These are phyloP conservation scores for Aspergillus thermomutatus DNA, from an alignment of 2,329 filamentous ascomycete species.

Conservation along the genomic window DNA sequence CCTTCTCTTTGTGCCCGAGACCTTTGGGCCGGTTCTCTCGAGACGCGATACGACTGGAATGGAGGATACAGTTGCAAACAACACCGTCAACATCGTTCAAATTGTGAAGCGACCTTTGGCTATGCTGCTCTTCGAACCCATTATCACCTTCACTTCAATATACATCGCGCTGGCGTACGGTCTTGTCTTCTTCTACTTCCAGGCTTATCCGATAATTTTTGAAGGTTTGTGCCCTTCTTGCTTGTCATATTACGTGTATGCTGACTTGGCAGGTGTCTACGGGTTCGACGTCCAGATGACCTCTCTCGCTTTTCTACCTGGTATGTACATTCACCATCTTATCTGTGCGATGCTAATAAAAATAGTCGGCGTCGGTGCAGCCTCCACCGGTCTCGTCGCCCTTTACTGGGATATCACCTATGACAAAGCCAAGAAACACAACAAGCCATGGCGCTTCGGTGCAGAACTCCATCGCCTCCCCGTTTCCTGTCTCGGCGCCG, in stretches of 20 bases:
- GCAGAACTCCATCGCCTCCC: slow-evolving; percentile 66
- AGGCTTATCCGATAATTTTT: slow-evolving; percentile 72
- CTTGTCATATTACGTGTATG: background rate
- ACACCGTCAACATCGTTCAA: slow-evolving; percentile 54
- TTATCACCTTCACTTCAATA: slow-evolving; percentile 66
- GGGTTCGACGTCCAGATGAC: slow-evolving; percentile 60
- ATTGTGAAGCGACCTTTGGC: slow-evolving; percentile 68
- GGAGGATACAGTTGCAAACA: slow-evolving; percentile 21
- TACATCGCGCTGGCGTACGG: slow-evolving; percentile 70
- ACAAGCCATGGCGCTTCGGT: slow-evolving; percentile 54
- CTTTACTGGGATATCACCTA: slow-evolving; percentile 63
- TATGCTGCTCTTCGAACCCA: slow-evolving; percentile 70
- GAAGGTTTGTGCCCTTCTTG: slow-evolving; percentile 26
- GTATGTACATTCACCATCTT: slow-evolving; percentile 17
- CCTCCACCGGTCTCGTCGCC: slow-evolving; percentile 59
- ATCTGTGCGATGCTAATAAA: background rate
- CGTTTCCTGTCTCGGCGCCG: slow-evolving; percentile 67
- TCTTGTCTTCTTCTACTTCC: slow-evolving; percentile 71
- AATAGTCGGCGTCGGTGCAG: slow-evolving; percentile 58
- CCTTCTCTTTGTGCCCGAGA: slow-evolving; percentile 56
- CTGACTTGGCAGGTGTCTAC: slow-evolving; percentile 50
- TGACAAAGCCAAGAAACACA: slow-evolving; percentile 46
- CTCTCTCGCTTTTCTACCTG: slow-evolving; percentile 66
- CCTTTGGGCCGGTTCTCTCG: background rate
- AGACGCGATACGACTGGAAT: slow-evolving; percentile 17